Evolutionary conservation across 2,329 filamentous ascomycete species (phyloP).

Genomic region (Sarocladium oryzae): DNA sequence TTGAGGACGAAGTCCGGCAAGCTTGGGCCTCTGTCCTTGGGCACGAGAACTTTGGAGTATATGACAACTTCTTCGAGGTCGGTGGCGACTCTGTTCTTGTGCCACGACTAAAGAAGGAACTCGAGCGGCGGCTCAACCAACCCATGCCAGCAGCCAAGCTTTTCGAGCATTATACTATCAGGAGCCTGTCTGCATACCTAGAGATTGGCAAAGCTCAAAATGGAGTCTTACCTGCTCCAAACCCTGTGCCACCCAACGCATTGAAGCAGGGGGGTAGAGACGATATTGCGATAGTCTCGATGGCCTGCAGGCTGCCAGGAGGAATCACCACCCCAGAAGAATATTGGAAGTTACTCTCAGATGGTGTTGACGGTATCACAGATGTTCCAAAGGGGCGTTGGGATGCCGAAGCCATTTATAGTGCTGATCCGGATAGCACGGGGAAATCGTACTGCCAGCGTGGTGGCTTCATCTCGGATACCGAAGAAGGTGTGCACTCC

Average conservation of each 20-base stretch:
- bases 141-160: slow-evolving; percentile 9
- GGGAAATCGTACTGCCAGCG: slow-evolving; percentile 11
- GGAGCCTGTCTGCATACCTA: slow-evolving; percentile 11
- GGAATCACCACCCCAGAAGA: slow-evolving; percentile 28
- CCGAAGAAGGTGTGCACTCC: no score
- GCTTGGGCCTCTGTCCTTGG: slow-evolving; percentile 14
- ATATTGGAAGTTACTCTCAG: slow-evolving; percentile 31
- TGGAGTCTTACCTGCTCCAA: no score
- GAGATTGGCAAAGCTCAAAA: no score
- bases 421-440: slow-evolving; percentile 23
- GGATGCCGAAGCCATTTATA: slow-evolving; percentile 23
- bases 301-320: slow-evolving; percentile 33
- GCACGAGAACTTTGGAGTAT: slow-evolving; percentile 11
- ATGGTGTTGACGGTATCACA: slow-evolving; percentile 27
- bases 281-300: slow-evolving; percentile 33
- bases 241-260: no score
- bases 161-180: slow-evolving; percentile 14
- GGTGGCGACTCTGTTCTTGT: slow-evolving; percentile 15
- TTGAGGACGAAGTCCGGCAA: slow-evolving; percentile 11
- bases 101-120: slow-evolving; percentile 11
- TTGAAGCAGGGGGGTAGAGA: not conserved
- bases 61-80: slow-evolving; percentile 17
- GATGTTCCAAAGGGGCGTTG: slow-evolving; percentile 36
- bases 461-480: slow-evolving; percentile 12
- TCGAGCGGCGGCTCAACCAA: slow-evolving; percentile 11